A percentile compares a stretch with the other conserved stretches of the same genome.
Conservation (phyloP, 2,329 filamentous ascomycete genomes). For the Emydomyces testavorans region DNA sequence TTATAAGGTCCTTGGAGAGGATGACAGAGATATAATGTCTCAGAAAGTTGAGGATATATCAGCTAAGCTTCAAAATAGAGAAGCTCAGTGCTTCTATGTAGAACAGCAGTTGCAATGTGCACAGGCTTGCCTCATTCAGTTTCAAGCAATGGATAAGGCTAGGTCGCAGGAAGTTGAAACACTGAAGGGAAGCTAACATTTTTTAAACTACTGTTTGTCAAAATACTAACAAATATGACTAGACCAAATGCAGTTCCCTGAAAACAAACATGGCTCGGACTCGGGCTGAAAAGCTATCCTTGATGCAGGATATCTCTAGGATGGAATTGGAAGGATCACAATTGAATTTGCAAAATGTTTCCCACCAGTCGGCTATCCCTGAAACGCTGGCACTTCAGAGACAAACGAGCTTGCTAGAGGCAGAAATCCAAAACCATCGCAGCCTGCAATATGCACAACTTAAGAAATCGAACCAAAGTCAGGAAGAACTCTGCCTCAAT, state of each 20-base stretch:
- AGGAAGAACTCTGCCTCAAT: neutral
- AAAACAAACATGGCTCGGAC: neutral
- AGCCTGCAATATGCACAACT: constrained; percentile 47
- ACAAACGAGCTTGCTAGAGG: constrained; percentile 63
- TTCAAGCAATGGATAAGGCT: constrained; percentile 31
- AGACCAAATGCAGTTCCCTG: neutral
- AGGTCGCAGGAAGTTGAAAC: constrained; percentile 46
- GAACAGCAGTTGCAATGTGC: neutral
- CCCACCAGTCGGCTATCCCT: constrained; percentile 56
- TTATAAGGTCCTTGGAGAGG: constrained; percentile 3
- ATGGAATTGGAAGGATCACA: constrained; percentile 53
- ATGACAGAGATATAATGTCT: constrained; percentile 8
- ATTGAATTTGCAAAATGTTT: constrained; percentile 45
- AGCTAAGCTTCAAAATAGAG: neutral
- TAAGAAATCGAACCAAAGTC: constrained; percentile 32
- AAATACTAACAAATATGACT: neutral
- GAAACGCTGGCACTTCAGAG: constrained; percentile 73
- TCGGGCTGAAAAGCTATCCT: neutral
- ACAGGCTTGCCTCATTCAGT: constrained; percentile 1
- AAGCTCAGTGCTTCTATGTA: neutral
- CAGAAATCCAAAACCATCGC: constrained; percentile 72
- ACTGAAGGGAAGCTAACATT: constrained; percentile 38
- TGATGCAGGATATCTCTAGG: constrained; percentile 44
- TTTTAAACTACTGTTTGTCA: constrained; percentile 14
- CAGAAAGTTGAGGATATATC: neutral